Evolutionary conservation across 306 rosid species (phyloP), one percentile per base, ranked within the genome.

Genomic region (Quercus engelmannii): DNA sequence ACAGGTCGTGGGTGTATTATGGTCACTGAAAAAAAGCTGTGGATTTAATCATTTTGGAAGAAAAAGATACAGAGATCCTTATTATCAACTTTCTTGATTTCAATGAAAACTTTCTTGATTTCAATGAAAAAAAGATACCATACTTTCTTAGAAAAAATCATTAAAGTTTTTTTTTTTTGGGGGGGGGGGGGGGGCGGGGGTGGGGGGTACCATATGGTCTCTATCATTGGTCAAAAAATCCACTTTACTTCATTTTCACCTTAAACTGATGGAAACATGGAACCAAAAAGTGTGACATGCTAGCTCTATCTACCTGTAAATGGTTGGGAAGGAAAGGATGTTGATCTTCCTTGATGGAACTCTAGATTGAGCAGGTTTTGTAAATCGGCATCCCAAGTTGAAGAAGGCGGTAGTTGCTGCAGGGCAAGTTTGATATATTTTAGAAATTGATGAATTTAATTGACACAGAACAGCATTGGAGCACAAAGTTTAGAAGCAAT

Each of bases 301-400:
- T 21, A 77, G 72, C 59, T 82, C 55, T 83, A 74, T 69, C 55
- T 84, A 92, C 93, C 97, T 87, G 92, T 72, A 80, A 88, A 89
- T 86, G 86, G 92, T 41, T 87, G 95, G 75, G 93, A 78, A 55
- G 87, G 83, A 82, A 83, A 89, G 17, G 89, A 52, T 74, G 79
- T 14, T 71, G 90, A 51, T 87, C 89, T 57, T 58, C 81, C 90
- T 85, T 87, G 90, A 79, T 85, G 89, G 80, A 87, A 90, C 79
- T 75, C 87, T 74, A 81, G 75, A 57, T 72, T 84, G 74, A 84
- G 80, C 43, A 86, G 81, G 86, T 81, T 90, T 77, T 87, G 95
- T 55, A 86, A 77, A 74, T 89, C 92, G 21, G 86, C 84, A 82
- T 92, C 95, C 93, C 92, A 90, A 75, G 82, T 71, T 69, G 90